phyloP scores from a whole-genome alignment of 2,329 filamentous ascomycete species.

The Furcasterigmium sp. region DNA sequence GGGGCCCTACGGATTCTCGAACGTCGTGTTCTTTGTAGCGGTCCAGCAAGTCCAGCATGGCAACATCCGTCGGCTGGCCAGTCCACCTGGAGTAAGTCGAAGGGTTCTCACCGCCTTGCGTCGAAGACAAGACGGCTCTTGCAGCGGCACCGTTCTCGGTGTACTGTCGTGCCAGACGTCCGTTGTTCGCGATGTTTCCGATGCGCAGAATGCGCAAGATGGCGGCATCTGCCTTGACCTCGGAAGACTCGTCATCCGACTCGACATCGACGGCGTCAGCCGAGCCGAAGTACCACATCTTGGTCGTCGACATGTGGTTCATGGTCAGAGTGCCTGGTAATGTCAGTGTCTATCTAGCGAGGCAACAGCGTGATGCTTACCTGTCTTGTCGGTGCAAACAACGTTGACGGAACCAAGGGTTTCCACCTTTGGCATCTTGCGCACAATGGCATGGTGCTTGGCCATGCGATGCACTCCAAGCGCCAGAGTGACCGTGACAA shows the following conservation, averaged over 20 bases:
- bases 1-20: slow-evolving; percentile 76
- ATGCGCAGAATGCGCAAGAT: slow-evolving; percentile 80
- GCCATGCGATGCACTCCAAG: slow-evolving; percentile 96
- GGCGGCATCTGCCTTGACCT: slow-evolving; percentile 62
- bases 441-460: slow-evolving; percentile 88
- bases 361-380: slow-evolving; percentile 28
- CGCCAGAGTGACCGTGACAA: slow-evolving; percentile 93
- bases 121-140: slow-evolving; percentile 80
- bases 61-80: slow-evolving; percentile 94
- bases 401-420: slow-evolving; percentile 98
- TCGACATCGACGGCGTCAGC: slow-evolving; percentile 46
- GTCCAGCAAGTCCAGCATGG: slow-evolving; percentile 91
- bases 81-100: slow-evolving; percentile 81
- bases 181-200: slow-evolving; percentile 96
- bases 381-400: slow-evolving; percentile 98
- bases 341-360: background rate
- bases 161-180: slow-evolving; percentile 67
- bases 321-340: slow-evolving; percentile 76
- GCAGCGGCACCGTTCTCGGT: slow-evolving; percentile 67
- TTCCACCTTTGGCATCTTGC: slow-evolving; percentile 92
- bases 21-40: slow-evolving; percentile 88
- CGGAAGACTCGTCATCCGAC: slow-evolving; percentile 47
- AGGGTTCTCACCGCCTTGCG: slow-evolving; percentile 59
- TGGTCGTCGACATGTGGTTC: slow-evolving; percentile 97
- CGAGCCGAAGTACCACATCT: slow-evolving; percentile 89